These are phyloP conservation scores for Sporothrix globosa DNA, from an alignment of 2,329 filamentous ascomycete genomes.

Conservation along the genomic window DNA sequence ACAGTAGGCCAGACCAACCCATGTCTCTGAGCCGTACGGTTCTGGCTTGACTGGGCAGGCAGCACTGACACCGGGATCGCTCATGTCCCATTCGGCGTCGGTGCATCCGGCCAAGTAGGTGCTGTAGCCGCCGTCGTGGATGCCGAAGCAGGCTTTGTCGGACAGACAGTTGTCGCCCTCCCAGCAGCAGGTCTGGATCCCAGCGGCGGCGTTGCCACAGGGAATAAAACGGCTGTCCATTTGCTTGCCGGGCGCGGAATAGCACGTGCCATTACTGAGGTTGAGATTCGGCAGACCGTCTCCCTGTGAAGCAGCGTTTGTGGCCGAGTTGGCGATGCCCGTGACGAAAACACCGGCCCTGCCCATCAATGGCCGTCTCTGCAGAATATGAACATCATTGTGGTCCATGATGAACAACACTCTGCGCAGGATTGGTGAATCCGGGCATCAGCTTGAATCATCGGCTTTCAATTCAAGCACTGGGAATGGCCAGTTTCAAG, in stretches of 20 bases:
- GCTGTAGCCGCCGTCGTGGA: constrained; percentile 40
- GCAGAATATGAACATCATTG: background rate
- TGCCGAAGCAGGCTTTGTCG: constrained; percentile 35
- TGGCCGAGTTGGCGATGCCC: background rate
- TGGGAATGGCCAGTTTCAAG: background rate
- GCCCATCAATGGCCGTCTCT: background rate
- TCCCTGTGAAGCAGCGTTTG: background rate
- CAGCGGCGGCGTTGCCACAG: constrained; percentile 36
- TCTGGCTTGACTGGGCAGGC: constrained; percentile 44
- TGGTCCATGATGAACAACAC: background rate
- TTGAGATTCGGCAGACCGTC: constrained; percentile 25
- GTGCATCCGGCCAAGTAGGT: constrained; percentile 48
- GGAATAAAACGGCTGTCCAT: constrained; percentile 35
- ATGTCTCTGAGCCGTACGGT: constrained; percentile 38
- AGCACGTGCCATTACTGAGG: constrained; percentile 37
- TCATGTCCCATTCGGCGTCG: constrained; percentile 41
- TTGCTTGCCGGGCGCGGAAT: constrained; percentile 16
- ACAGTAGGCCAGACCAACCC: constrained; percentile 46
- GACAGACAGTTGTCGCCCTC: constrained; percentile 36
- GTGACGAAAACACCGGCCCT: background rate
- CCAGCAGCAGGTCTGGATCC: constrained; percentile 35
- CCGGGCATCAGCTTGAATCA: background rate
- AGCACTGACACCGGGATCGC: background rate
- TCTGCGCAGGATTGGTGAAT: background rate
- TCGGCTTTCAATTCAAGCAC: background rate